phyloP scores from a whole-genome alignment of 768 basidiomycete species.

The Lactarius evosmus region DNA sequence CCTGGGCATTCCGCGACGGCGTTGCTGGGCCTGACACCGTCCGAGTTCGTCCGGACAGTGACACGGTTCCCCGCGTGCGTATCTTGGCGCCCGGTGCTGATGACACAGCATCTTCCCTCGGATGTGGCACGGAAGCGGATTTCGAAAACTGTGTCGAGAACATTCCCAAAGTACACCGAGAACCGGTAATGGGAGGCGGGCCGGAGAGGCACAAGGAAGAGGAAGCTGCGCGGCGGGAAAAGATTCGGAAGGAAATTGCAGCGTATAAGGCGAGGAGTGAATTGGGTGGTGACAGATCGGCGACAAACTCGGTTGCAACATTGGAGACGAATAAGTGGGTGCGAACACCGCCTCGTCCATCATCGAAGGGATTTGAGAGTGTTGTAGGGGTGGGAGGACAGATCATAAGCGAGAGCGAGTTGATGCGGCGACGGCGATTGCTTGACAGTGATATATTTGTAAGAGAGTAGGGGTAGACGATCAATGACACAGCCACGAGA shows the following conservation, averaged over 20 bases:
- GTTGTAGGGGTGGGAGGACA: slow-evolving; percentile 61
- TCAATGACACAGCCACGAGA: slow-evolving; percentile 23
- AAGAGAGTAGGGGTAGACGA: slow-evolving; percentile 21
- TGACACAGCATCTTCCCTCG: slow-evolving; percentile 34
- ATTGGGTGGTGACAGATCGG: not conserved
- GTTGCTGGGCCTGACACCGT: not conserved
- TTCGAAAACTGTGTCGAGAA: slow-evolving; percentile 74
- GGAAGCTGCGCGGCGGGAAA: slow-evolving; percentile 26
- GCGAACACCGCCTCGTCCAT: slow-evolving; percentile 19
- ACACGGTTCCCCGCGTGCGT: slow-evolving; percentile 14
- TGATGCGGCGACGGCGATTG: slow-evolving; percentile 75
- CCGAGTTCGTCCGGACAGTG: not conserved
- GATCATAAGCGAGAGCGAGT: slow-evolving; percentile 71
- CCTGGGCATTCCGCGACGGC: slow-evolving; percentile 18
- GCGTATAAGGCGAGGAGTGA: not conserved
- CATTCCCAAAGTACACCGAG: slow-evolving; percentile 50
- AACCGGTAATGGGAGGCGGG: slow-evolving; percentile 28
- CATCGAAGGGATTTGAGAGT: slow-evolving; percentile 18
- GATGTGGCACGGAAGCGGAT: slow-evolving; percentile 54
- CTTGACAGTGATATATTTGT: slow-evolving; percentile 68
- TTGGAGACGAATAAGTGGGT: not conserved
- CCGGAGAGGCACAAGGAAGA: slow-evolving; percentile 28
- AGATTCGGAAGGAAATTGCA: slow-evolving; percentile 17
- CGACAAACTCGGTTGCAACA: not conserved
- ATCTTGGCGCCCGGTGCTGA: slow-evolving; percentile 16